Percentiles rank a stretch among this genome's conserved stretches.
Evolutionary conservation across 495 filamentous ascomycete genomes (phyloP).

Genomic region (Echria macrotheca): DNA sequence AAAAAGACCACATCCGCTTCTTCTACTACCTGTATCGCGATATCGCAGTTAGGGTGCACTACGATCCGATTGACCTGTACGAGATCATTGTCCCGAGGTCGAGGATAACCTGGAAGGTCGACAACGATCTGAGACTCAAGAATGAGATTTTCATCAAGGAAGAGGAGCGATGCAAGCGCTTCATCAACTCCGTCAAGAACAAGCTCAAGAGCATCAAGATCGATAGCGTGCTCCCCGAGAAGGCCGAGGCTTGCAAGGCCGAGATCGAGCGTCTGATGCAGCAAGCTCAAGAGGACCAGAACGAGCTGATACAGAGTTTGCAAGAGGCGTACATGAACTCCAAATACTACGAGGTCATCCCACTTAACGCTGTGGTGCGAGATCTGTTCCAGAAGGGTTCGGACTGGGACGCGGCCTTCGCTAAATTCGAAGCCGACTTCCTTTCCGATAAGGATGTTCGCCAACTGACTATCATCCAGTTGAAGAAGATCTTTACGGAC

Average conservation of each 20-base stretch:
- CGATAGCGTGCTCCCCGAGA: slow-evolving; percentile 83
- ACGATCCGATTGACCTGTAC: slow-evolving; percentile 85
- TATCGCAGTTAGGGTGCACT: slow-evolving; percentile 75
- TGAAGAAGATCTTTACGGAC: slow-evolving; percentile 93
- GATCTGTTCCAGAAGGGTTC: slow-evolving; percentile 88
- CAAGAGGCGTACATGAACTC: slow-evolving; percentile 88
- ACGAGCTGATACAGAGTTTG: slow-evolving; percentile 62
- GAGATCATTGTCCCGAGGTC: slow-evolving; percentile 91
- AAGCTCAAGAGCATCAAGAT: slow-evolving; percentile 83
- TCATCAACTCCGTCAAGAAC: slow-evolving; percentile 77
- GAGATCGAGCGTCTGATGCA: slow-evolving; percentile 72
- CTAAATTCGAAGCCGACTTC: slow-evolving; percentile 86
- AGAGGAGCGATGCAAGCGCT: slow-evolving; percentile 74
- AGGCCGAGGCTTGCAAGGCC: slow-evolving; percentile 68
- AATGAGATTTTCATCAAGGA: slow-evolving; percentile 82
- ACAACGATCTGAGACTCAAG: slow-evolving; percentile 82
- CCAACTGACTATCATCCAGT: slow-evolving; percentile 80
- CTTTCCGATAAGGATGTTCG: slow-evolving; percentile 98
- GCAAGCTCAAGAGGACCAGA: slow-evolving; percentile 76
- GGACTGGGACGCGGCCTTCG: slow-evolving; percentile 88
- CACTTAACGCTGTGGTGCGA: slow-evolving; percentile 79
- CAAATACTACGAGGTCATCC: slow-evolving; percentile 93
- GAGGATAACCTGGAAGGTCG: slow-evolving; percentile 93
- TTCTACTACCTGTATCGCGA: slow-evolving; percentile 79
- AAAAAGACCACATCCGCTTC: slow-evolving; percentile 84